Base-by-base conservation (phyloP, 106 monocot species). In the Phalaenopsis aphrodite region DNA sequence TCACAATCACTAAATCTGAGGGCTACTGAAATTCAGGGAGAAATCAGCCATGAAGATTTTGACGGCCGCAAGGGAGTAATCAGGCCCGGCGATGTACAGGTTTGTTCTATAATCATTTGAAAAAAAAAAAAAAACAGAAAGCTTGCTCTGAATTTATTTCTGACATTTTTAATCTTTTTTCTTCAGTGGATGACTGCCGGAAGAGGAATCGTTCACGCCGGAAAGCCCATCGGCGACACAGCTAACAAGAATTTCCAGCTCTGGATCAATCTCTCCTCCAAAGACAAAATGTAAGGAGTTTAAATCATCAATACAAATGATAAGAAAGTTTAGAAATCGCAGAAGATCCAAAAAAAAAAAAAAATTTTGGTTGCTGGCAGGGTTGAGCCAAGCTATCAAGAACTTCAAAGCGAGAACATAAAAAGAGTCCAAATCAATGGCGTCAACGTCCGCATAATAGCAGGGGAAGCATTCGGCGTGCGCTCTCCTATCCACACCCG, bases 111-210 rank as follows among this genome's bases (percentile, higher is more conserved):
- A 61, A 21, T 21, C 18, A 61, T 61, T 18, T 6, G 5, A 5
- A 18, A 5, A 21, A 61, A n/a, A 61, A 61, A 21, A 14, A 24
- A 36, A 37, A 68, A 5, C 8, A 19, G 41, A 9, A 11, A 17
- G 37, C 17, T 19, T 5, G 7, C 45, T 45, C 5, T 37, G 52
- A 52, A 14, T 45, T n/a, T 61, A n/a, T 4, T 21, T 5, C n/a
- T 18, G 61, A 61, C 4, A 61, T 61, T 61, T 5, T n/a, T 61
- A 61, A 61, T 61, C 37, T 76, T 36, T 30, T 0, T 7, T 76
- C 8, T 18, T 58, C 95, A 95, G 55, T 95, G 95, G 95, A 95
- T 95, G 95, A 95, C 95, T 0, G 92, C 92, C 14, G 95, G 95
- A 3, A 78, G 87, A 43, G 95, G 95, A 16, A 90, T 95, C 39